phyloP scores from a whole-genome alignment of 805 yeast genomes.

The Barnettozyma populi region DNA sequence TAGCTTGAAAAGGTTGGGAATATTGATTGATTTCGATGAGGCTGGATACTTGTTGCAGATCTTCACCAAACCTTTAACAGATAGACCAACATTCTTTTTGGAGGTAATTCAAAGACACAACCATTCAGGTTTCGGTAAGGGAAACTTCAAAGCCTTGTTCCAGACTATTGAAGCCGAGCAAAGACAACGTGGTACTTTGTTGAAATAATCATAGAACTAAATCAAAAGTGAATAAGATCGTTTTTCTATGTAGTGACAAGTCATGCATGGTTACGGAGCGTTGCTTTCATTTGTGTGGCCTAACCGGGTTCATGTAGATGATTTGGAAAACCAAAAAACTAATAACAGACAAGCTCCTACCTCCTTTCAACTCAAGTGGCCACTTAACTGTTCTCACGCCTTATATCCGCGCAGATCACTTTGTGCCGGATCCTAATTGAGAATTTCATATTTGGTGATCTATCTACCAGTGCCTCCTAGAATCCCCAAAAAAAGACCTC shows the following conservation, averaged over 20 bases:
- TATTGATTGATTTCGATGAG: constrained; percentile 74
- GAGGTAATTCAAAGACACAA: constrained; percentile 78
- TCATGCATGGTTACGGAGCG: not conserved
- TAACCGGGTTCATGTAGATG: not conserved
- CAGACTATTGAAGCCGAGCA: constrained; percentile 81
- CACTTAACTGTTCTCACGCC: not conserved
- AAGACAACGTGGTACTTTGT: constrained; percentile 57
- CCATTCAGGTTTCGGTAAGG: constrained; percentile 85
- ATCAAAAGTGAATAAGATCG: not conserved
- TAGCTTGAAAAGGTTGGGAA: constrained; percentile 43
- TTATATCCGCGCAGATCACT: not conserved
- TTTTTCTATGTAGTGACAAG: too few relatives aligned
- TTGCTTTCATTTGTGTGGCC: not conserved
- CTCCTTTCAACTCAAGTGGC: not conserved
- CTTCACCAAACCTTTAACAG: constrained; percentile 70
- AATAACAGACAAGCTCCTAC: not conserved
- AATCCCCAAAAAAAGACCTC: not conserved
- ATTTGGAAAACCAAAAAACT: not conserved
- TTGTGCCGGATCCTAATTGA: not conserved
- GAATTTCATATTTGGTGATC: not conserved
- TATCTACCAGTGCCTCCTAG: not conserved
- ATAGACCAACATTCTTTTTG: constrained; percentile 76
- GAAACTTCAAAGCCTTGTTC: constrained; percentile 77
- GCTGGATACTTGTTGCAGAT: constrained; percentile 73
- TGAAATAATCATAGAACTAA: constrained; percentile 1